These are phyloP conservation scores for Erigeron canadensis DNA, from an alignment of 129 eudicot species.

Conservation along the genomic window DNA sequence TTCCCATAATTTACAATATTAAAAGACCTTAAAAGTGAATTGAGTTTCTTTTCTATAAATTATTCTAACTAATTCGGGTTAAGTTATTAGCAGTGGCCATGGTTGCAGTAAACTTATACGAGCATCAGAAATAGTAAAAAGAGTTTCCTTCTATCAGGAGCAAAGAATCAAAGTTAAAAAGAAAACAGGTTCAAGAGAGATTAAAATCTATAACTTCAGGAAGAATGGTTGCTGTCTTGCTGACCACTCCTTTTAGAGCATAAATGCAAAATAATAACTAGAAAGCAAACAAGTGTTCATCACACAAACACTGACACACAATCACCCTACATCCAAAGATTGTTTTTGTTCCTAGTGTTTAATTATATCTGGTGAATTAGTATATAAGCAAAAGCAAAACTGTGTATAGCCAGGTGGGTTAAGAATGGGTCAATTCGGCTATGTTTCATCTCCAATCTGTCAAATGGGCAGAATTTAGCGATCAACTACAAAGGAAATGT, in stretches of 20 bases:
- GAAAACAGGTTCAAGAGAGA: slow-evolving; percentile 7
- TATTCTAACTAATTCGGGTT: not conserved
- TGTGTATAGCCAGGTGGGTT: not conserved
- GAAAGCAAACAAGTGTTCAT: not conserved
- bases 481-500: too few relatives aligned
- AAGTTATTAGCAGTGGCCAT: not conserved
- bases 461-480: too few relatives aligned
- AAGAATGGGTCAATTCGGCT: too few relatives aligned
- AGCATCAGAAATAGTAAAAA: not conserved
- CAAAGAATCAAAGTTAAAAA: slow-evolving; percentile 5
- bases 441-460: too few relatives aligned
- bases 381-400: not conserved
- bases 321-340: not conserved
- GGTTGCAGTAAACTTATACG: not conserved
- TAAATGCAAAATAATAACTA: not conserved
- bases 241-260: slow-evolving; percentile 3
- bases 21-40: not conserved
- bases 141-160: slow-evolving; percentile 3
- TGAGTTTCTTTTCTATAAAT: not conserved
- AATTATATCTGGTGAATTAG: not conserved
- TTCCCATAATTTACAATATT: slow-evolving; percentile 2
- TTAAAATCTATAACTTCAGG: slow-evolving; percentile 7
- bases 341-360: not conserved
- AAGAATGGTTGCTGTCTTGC: slow-evolving; percentile 11
- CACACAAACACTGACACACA: not conserved